These are phyloP conservation scores for Hirsutella thompsonii DNA, from an alignment of 2,329 filamentous ascomycete genomes.

Conservation along the genomic window DNA sequence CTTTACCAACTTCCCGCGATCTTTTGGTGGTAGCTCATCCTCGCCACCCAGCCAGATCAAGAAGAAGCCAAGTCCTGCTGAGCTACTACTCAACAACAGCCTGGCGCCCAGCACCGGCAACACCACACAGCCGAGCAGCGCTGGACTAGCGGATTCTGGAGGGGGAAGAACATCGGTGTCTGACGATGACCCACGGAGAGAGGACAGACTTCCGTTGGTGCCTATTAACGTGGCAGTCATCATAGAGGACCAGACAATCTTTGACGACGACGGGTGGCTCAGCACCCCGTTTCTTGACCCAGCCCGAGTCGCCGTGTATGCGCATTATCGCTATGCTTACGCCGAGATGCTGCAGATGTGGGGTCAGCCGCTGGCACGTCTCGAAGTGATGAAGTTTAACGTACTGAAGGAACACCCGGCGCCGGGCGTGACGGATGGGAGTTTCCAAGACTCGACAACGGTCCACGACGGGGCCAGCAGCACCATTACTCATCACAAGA, in stretches of 20 bases:
- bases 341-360: constrained; percentile 58
- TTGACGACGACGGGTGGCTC: constrained; percentile 57
- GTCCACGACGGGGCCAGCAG: constrained; percentile 24
- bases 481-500: constrained; percentile 20
- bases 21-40: constrained; percentile 24
- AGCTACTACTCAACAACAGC: constrained; percentile 42
- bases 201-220: constrained; percentile 32
- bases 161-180: constrained; percentile 37
- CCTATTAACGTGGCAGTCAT: constrained; percentile 38
- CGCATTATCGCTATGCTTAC: constrained; percentile 51
- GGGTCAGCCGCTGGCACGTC: constrained; percentile 46
- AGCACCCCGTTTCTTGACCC: constrained; percentile 43
- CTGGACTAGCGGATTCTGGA: constrained; percentile 30
- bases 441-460: constrained; percentile 22
- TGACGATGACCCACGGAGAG: constrained; percentile 37
- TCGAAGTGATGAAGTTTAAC: constrained; percentile 60
- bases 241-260: constrained; percentile 49
- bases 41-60: constrained; percentile 29
- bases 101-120: constrained; percentile 34
- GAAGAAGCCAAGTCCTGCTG: constrained; percentile 50
- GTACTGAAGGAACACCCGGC: constrained; percentile 37
- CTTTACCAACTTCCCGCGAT: constrained; percentile 41
- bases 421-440: constrained; percentile 14
- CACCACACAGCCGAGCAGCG: constrained; percentile 36
- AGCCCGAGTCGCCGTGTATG: constrained; percentile 33